Base-by-base conservation (phyloP, 305 asterid genomes). In the Coffea humblotiana region DNA sequence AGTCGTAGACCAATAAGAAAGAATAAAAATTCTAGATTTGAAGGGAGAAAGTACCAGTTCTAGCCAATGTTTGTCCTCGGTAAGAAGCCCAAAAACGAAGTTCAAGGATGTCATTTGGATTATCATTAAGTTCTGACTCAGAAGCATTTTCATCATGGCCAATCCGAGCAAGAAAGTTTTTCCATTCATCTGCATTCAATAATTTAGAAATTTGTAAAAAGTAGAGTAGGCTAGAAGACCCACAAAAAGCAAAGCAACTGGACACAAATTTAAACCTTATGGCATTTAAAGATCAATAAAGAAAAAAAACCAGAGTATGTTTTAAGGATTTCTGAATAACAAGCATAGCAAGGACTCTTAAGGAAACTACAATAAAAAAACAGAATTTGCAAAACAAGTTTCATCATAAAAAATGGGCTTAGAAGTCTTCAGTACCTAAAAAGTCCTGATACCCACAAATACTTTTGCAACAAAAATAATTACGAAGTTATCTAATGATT, bases 11-110 rank as follows among this genome's bases (percentile, higher is more conserved):
- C 49, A 71, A 76, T 25, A 51, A 75, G 58, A 29, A 47, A 43
- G 72, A 69, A 56, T 18, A 69, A 18, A n/a, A 15, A 25, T 14
- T 37, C 23, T 29, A 58, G n/a, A 58, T 11, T 61, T n/a, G 64
- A 64, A 63, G 2, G n/a, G 54, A 82, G 74, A 71, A 81, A 83
- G 79, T 79, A 96, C 99, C 99, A 89, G 99, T 96, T 86, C 99
- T 89, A 79, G 99, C 98, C 79, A 96, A 88, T 76, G 99, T 96
- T 84, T 96, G 99, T 56, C 99, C 99, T 81, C 99, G 86, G 85
- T 96, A 96, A 86, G 99, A 96, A 80, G 94, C 98, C 99, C 99
- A 96, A 89, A 96, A 96, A 70, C 99, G 93, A 75, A 94, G 98
- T 89, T 96, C 99, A 87, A 96, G 79, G 27, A 96, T 89, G 72